Percentiles rank a stretch among this genome's conserved stretches.
Evolutionary conservation across 116 monocot species (phyloP).

Genomic region (Posidonia oceanica): DNA sequence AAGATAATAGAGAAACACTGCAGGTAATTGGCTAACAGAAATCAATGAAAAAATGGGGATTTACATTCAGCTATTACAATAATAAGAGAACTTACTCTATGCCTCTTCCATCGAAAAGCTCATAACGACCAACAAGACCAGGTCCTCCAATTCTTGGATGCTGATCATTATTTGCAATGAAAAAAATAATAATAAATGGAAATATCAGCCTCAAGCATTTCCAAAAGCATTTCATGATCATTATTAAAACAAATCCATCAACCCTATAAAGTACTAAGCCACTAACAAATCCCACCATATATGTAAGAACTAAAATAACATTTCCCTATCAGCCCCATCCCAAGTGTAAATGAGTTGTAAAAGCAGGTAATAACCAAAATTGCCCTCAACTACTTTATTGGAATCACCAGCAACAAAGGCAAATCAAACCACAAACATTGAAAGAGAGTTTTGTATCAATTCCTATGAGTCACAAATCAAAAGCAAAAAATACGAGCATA

Average conservation of each 20-base stretch:
- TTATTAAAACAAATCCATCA: not conserved
- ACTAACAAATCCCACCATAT: not conserved
- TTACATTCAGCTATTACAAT: not conserved
- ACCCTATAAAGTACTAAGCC: not conserved
- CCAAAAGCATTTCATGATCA: not conserved
- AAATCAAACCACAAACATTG: too few species aligned
- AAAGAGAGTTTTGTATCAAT: too few species aligned
- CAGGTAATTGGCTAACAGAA: not conserved
- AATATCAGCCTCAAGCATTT: not conserved
- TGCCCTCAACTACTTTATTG: too few species aligned
- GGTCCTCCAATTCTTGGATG: slow-evolving; percentile 85
- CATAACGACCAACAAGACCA: slow-evolving; percentile 64
- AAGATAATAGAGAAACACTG: too few species aligned
- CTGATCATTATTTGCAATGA: slow-evolving; percentile 27
- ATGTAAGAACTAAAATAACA: not conserved
- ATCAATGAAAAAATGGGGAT: not conserved
- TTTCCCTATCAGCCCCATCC: too few species aligned
- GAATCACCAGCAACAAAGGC: too few species aligned
- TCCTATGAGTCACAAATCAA: too few species aligned
- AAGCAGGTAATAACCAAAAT: too few species aligned
- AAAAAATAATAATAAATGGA: not conserved
- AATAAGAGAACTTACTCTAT: slow-evolving; percentile 48
- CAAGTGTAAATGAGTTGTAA: too few species aligned
- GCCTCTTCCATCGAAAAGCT: slow-evolving; percentile 33
- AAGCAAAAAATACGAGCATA: too few species aligned